Percentiles rank a stretch among this genome's conserved stretches.
Evolutionary conservation across 495 filamentous ascomycete genomes (phyloP).

Genomic region (Glonium stellatum): DNA sequence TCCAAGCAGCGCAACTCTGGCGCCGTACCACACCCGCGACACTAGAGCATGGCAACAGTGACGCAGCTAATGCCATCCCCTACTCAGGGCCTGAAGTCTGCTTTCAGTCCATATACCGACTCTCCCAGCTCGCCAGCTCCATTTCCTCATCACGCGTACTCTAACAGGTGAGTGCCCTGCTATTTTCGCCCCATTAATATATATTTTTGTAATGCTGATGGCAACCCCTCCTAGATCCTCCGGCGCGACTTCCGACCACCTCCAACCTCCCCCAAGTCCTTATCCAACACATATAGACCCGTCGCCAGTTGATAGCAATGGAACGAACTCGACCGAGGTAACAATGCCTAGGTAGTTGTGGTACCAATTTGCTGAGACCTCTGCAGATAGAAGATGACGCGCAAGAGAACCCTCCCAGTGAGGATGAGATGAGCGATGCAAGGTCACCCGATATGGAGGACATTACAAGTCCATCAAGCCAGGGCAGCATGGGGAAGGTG

Average conservation of each 20-base stretch:
- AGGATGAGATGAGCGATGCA: conserved; percentile 35
- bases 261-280: conserved; percentile 30
- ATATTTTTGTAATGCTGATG: conserved; percentile 13
- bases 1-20: conserved; percentile 13
- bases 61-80: conserved; percentile 38
- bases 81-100: conserved; percentile 43
- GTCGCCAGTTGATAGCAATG: conserved; percentile 70
- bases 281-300: conserved; percentile 51
- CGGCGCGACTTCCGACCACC: conserved; percentile 27
- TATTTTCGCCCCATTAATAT: not conserved
- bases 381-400: conserved; percentile 61
- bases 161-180: conserved; percentile 42
- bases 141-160: conserved; percentile 36
- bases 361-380: conserved; percentile 1
- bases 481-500: conserved; percentile 26
- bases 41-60: conserved; percentile 21
- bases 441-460: conserved; percentile 30
- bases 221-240: conserved; percentile 29
- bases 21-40: not conserved
- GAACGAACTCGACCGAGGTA: conserved; percentile 43
- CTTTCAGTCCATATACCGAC: conserved; percentile 55
- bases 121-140: conserved; percentile 51
- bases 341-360: conserved; percentile 42
- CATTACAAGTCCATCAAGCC: conserved; percentile 33
- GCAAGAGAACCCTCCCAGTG: conserved; percentile 41